Conservation (phyloP, 1,139 yeast species). For the Pichia kudriavzevii region DNA sequence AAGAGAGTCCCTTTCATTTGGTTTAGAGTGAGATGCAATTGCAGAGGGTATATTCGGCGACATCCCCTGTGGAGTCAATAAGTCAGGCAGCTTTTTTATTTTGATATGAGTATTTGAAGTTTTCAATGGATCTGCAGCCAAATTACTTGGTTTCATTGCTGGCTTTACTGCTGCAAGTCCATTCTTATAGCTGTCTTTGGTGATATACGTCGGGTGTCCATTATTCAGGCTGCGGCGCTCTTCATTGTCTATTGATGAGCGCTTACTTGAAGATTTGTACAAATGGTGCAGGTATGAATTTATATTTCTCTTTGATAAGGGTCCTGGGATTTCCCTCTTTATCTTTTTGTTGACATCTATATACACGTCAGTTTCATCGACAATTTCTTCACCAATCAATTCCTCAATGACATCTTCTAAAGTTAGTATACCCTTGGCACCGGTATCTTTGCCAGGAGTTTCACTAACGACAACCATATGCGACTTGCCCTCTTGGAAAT, state of each 20-base stretch:
- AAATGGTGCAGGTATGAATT: conserved; percentile 61
- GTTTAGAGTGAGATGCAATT: not conserved
- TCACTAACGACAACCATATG: conserved; percentile 94
- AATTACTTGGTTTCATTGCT: conserved; percentile 50
- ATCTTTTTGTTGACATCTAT: conserved; percentile 85
- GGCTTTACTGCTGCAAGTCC: conserved; percentile 21
- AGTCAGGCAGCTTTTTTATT: conserved; percentile 45
- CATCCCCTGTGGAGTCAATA: conserved; percentile 7
- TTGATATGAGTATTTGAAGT: conserved; percentile 65
- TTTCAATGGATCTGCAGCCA: conserved; percentile 74
- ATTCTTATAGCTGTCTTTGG: conserved; percentile 8
- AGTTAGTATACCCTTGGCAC: conserved; percentile 88
- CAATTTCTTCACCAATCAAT: conserved; percentile 93
- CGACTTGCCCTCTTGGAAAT: conserved; percentile 95
- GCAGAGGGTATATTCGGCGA: not conserved
- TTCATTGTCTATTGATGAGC: no score
- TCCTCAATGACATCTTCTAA: conserved; percentile 97
- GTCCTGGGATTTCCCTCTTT: conserved; percentile 78
- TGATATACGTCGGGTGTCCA: conserved; percentile 8
- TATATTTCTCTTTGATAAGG: conserved; percentile 65
- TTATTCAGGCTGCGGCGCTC: no score
- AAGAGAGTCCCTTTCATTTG: conserved; percentile 3
- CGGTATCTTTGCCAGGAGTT: conserved; percentile 78
- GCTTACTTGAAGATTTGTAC: conserved; percentile 12
- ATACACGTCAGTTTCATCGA: conserved; percentile 95